A percentile compares a stretch with the other conserved stretches of the same genome.
Evolutionary conservation across 352 stramenopile species (phyloP).

Genomic region (Phytophthora litchii): DNA sequence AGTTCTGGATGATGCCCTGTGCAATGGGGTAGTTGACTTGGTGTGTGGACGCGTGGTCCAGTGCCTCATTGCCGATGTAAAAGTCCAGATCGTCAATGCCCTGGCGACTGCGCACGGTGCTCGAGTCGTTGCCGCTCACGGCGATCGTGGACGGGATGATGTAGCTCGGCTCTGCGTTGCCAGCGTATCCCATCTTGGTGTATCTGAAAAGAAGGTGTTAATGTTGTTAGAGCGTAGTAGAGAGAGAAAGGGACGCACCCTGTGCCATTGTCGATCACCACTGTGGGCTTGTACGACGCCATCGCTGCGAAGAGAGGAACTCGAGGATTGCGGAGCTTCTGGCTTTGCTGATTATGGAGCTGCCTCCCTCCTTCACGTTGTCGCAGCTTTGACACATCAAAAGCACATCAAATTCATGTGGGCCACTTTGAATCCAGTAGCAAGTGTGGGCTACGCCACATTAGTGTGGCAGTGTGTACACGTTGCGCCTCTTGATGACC

Average conservation of each 20-base stretch:
- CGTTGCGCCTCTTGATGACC: slow-evolving; percentile 5
- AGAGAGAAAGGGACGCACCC: slow-evolving; percentile 59
- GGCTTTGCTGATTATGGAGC: slow-evolving; percentile 39
- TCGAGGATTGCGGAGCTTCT: slow-evolving; percentile 19
- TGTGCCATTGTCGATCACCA: slow-evolving; percentile 97
- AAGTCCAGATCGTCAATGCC: slow-evolving; percentile 96
- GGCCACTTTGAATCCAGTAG: not conserved
- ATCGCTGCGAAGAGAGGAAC: slow-evolving; percentile 32
- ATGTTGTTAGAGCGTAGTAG: not conserved
- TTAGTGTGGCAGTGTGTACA: too few species aligned
- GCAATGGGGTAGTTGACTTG: slow-evolving; percentile 92
- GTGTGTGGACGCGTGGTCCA: slow-evolving; percentile 90
- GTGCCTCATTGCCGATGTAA: slow-evolving; percentile 94
- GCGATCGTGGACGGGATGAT: slow-evolving; percentile 96
- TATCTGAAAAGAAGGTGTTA: slow-evolving; percentile 63
- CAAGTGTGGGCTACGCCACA: too few species aligned
- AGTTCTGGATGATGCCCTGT: slow-evolving; percentile 93
- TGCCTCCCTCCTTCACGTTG: slow-evolving; percentile 29
- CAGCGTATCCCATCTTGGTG: slow-evolving; percentile 97
- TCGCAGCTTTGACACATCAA: slow-evolving; percentile 23
- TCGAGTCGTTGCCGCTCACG: slow-evolving; percentile 65
- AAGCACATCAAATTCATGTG: slow-evolving; percentile 9
- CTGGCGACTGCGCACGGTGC: slow-evolving; percentile 82
- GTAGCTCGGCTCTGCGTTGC: slow-evolving; percentile 94
- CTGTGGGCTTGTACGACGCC: slow-evolving; percentile 88